Conservation (phyloP, 352 stramenopile genomes). For the Phytophthora foliorum region DNA sequence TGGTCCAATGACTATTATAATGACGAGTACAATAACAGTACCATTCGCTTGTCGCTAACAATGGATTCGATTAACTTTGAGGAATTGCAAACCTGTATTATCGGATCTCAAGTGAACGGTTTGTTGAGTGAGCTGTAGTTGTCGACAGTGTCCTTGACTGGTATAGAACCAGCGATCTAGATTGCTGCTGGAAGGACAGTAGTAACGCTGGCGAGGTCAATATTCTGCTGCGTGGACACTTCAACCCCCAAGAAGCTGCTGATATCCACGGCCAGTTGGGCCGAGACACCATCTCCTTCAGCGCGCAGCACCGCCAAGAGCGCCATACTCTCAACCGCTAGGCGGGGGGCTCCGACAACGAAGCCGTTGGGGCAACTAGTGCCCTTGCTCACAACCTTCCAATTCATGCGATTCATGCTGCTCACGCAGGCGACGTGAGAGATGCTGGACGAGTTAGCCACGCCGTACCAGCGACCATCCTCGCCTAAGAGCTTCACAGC, state of each 20-base stretch:
- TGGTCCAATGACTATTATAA: too few species aligned
- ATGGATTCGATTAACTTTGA: too few species aligned
- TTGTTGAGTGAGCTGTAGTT: too few species aligned
- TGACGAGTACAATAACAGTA: too few species aligned
- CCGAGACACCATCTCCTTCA: conserved; percentile 33
- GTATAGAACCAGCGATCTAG: too few species aligned
- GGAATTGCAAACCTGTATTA: too few species aligned
- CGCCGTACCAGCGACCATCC: conserved; percentile 64
- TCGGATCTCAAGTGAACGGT: too few species aligned
- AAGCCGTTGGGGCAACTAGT: conserved; percentile 47
- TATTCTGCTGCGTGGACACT: background rate
- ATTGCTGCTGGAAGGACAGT: background rate
- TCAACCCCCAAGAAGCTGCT: conserved; percentile 42
- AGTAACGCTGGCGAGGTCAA: background rate
- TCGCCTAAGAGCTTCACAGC: conserved; percentile 47
- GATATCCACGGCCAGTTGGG: conserved; percentile 55
- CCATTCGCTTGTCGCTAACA: too few species aligned
- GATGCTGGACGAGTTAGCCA: conserved; percentile 40
- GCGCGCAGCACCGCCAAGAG: conserved; percentile 40
- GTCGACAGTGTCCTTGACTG: too few species aligned
- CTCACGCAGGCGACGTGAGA: conserved; percentile 56
- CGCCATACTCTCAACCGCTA: conserved; percentile 62
- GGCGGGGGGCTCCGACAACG: conserved; percentile 35
- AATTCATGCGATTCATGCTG: conserved; percentile 43
- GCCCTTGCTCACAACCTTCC: conserved; percentile 50